A percentile compares a stretch with the other conserved stretches of the same genome.
phyloP scores from a whole-genome alignment of 257 asterid species.

The Striga asiatica region DNA sequence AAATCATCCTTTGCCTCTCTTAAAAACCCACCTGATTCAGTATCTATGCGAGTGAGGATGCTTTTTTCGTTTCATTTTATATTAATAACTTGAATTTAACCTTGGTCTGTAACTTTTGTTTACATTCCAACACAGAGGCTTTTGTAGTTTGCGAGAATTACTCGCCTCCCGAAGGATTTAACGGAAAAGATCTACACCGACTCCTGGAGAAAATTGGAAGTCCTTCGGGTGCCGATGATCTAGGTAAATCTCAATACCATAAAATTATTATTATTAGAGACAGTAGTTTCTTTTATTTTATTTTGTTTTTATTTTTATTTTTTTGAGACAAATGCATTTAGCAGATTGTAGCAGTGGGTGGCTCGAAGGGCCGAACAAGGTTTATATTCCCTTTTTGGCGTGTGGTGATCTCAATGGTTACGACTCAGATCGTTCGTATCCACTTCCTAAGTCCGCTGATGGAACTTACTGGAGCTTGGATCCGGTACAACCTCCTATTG shows the following conservation, averaged over 20 bases:
- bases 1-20: background rate
- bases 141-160: slow-evolving; percentile 90
- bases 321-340: background rate
- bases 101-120: background rate
- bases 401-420: slow-evolving; percentile 88
- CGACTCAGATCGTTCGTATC: slow-evolving; percentile 83
- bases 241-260: slow-evolving; percentile 38
- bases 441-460: slow-evolving; percentile 65
- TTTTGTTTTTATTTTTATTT: background rate
- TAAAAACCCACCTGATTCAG: background rate
- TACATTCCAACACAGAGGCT: slow-evolving; percentile 69
- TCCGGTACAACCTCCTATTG: slow-evolving; percentile 96
- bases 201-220: slow-evolving; percentile 93
- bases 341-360: slow-evolving; percentile 98
- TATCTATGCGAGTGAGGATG: background rate
- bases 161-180: slow-evolving; percentile 91
- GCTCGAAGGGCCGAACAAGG: slow-evolving; percentile 96
- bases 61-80: background rate
- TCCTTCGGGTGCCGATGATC: slow-evolving; percentile 82
- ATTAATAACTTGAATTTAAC: too few species aligned
- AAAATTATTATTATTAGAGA: background rate
- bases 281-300: background rate
- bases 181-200: slow-evolving; percentile 69
- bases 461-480: slow-evolving; percentile 75
- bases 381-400: slow-evolving; percentile 87